These are phyloP conservation scores for Gyrodon lividus DNA, from an alignment of 768 basidiomycete genomes.

Conservation along the genomic window DNA sequence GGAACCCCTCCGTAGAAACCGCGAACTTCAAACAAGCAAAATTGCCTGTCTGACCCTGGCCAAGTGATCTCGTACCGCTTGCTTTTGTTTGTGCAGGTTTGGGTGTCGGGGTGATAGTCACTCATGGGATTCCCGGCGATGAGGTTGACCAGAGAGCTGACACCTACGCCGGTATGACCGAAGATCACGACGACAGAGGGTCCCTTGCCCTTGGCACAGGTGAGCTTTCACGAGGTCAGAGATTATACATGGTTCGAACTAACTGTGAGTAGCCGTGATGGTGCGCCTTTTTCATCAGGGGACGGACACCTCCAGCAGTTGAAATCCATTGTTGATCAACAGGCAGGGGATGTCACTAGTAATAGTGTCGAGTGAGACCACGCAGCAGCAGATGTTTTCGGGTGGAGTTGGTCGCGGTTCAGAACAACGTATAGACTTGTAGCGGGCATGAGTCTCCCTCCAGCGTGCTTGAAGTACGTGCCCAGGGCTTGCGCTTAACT, in stretches of 20 bases:
- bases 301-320: not conserved
- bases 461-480: not conserved
- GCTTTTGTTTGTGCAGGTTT: not conserved
- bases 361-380: not conserved
- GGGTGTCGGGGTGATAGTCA: conserved; percentile 12
- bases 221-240: not conserved
- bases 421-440: not conserved
- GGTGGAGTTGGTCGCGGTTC: not conserved
- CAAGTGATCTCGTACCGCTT: not conserved
- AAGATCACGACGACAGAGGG: conserved; percentile 29
- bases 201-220: not conserved
- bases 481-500: not conserved
- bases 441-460: not conserved
- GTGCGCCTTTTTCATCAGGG: not conserved
- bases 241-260: not conserved
- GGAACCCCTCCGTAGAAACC: conserved; percentile 13
- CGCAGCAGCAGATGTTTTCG: not conserved
- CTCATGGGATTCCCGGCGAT: conserved; percentile 20
- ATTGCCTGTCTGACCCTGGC: not conserved
- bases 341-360: not conserved
- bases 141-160: conserved; percentile 31
- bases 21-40: conserved; percentile 24
- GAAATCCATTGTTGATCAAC: not conserved
- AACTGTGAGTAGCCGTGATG: not conserved
- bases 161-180: conserved; percentile 27